These are phyloP conservation scores for Suillus alpinus DNA, from an alignment of 768 basidiomycete genomes.

Conservation along the genomic window DNA sequence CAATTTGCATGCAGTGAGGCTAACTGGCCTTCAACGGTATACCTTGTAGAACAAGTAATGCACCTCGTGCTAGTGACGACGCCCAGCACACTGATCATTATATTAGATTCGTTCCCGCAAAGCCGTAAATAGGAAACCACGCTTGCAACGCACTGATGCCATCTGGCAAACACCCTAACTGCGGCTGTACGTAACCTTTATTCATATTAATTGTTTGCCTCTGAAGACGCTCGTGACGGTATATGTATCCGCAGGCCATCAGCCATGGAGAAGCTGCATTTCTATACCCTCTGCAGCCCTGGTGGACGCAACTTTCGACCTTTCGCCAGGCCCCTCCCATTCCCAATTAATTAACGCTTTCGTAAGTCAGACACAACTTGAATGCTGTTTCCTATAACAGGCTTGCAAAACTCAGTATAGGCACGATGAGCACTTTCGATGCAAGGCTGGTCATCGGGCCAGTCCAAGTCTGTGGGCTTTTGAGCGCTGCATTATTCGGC, in stretches of 20 bases:
- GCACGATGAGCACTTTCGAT: not conserved
- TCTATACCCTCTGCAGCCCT: not conserved
- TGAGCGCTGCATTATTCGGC: constrained; percentile 12
- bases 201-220: too few species aligned
- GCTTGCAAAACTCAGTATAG: not conserved
- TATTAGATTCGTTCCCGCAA: too few species aligned
- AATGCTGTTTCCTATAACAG: not conserved
- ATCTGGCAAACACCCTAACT: too few species aligned
- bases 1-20: too few species aligned
- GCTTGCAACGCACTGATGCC: too few species aligned
- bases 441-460: constrained; percentile 6
- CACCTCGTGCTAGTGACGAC: too few species aligned
- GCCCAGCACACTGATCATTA: too few species aligned
- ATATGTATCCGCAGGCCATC: not conserved
- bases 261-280: not conserved
- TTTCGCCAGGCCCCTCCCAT: not conserved
- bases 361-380: not conserved
- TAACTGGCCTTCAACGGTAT: too few species aligned
- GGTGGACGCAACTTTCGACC: not conserved
- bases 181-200: too few species aligned
- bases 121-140: too few species aligned
- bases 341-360: not conserved
- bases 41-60: too few species aligned
- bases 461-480: constrained; percentile 10
- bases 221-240: too few species aligned